Conservation (phyloP, 2,329 filamentous ascomycete genomes). For the Pezicula neosporulosa region DNA sequence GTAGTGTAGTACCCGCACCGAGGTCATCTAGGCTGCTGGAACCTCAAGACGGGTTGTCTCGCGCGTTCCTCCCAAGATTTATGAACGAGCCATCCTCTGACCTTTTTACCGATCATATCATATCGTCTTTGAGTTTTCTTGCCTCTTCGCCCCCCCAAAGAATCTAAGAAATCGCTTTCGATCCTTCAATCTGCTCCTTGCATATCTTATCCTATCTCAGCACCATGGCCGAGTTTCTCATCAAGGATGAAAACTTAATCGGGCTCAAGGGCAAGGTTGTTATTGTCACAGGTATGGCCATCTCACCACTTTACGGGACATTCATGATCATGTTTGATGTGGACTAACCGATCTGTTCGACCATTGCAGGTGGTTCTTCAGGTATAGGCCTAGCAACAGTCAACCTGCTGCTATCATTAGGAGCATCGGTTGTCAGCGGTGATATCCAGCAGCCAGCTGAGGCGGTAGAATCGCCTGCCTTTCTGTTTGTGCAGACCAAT, state of each 20-base stretch:
- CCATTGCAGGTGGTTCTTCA: slow-evolving; percentile 47
- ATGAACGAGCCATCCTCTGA: slow-evolving; percentile 1
- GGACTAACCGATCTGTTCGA: slow-evolving; percentile 5
- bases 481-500: slow-evolving; percentile 38
- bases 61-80: background rate
- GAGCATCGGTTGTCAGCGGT: slow-evolving; percentile 51
- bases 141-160: slow-evolving; percentile 4
- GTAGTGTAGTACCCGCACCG: too few relatives aligned
- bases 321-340: slow-evolving; percentile 3
- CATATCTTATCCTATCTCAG: slow-evolving; percentile 6
- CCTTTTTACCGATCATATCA: background rate
- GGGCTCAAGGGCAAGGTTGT: slow-evolving; percentile 45
- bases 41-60: too few relatives aligned
- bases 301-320: background rate
- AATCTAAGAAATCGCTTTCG: slow-evolving; percentile 5
- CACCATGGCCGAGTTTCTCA: slow-evolving; percentile 41
- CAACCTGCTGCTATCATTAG: slow-evolving; percentile 45
- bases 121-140: slow-evolving; percentile 1
- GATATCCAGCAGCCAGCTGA: slow-evolving; percentile 43
- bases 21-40: too few relatives aligned
- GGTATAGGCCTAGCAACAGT: slow-evolving; percentile 58
- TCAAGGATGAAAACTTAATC: slow-evolving; percentile 39
- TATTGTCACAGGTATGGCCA: slow-evolving; percentile 45
- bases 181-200: background rate
- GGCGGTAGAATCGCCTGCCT: slow-evolving; percentile 16